Evolutionary conservation across 2,329 filamentous ascomycete species (phyloP).

Genomic region (Cyphellophora europaea): DNA sequence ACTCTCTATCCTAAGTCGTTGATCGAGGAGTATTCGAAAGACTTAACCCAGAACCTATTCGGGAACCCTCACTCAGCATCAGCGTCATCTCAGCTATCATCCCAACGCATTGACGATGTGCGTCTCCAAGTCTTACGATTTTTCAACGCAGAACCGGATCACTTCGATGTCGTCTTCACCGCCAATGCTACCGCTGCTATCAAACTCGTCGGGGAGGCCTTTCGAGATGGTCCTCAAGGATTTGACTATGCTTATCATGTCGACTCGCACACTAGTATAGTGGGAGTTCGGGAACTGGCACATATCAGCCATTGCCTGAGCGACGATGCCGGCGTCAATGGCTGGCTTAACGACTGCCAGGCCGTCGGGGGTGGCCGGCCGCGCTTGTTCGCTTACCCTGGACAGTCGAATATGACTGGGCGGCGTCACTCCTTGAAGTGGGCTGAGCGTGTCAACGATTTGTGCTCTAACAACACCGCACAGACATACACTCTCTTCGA

Average conservation of each 20-base stretch:
- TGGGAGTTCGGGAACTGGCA: slow-evolving; percentile 71
- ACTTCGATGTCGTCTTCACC: slow-evolving; percentile 85
- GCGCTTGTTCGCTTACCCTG: slow-evolving; percentile 69
- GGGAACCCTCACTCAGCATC: slow-evolving; percentile 91
- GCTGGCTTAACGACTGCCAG: slow-evolving; percentile 48
- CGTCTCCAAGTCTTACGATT: slow-evolving; percentile 63
- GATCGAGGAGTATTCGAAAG: slow-evolving; percentile 68
- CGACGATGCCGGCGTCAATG: slow-evolving; percentile 51
- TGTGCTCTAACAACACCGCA: slow-evolving; percentile 13
- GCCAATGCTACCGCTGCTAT: slow-evolving; percentile 86
- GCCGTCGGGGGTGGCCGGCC: not conserved
- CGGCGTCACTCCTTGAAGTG: slow-evolving; percentile 63
- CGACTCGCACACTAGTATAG: slow-evolving; percentile 76
- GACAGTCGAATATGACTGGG: slow-evolving; percentile 90
- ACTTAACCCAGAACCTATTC: slow-evolving; percentile 69
- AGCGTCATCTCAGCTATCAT: slow-evolving; percentile 66
- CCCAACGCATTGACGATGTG: slow-evolving; percentile 64
- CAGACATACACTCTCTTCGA: slow-evolving; percentile 65
- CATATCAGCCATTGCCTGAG: slow-evolving; percentile 18
- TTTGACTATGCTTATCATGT: slow-evolving; percentile 78
- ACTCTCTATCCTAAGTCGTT: slow-evolving; percentile 72
- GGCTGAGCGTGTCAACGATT: slow-evolving; percentile 42
- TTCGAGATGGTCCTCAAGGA: slow-evolving; percentile 58
- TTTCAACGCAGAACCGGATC: slow-evolving; percentile 69
- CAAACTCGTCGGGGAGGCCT: slow-evolving; percentile 73